These are phyloP conservation scores for Saccharomyces hybrid DNA, from an alignment of 1,139 yeast genomes.

Conservation along the genomic window DNA sequence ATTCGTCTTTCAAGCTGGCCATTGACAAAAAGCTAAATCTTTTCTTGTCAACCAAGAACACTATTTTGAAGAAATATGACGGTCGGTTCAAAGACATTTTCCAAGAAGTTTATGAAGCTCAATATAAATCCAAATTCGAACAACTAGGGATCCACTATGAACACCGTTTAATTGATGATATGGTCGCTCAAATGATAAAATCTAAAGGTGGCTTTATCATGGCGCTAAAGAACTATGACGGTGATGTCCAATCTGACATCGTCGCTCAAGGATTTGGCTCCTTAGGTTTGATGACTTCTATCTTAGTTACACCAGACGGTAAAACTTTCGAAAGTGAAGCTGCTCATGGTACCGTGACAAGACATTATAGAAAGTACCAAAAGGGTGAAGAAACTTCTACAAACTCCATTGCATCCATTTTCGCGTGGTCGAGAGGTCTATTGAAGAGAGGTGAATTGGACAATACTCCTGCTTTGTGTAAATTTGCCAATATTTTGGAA, in stretches of 20 bases:
- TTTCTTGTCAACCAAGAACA: conserved; percentile 69
- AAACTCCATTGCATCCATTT: conserved; percentile 76
- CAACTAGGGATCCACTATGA: conserved; percentile 67
- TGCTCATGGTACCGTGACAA: conserved; percentile 82
- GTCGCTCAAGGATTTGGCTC: conserved; percentile 87
- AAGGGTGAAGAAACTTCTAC: conserved; percentile 80
- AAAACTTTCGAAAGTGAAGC: conserved; percentile 79
- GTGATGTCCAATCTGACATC: conserved; percentile 79
- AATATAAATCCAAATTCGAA: conserved; percentile 54
- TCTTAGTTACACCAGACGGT: conserved; percentile 79
- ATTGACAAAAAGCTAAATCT: conserved; percentile 56
- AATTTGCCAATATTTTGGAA: conserved; percentile 61
- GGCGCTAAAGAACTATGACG: conserved; percentile 81
- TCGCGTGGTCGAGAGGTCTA: conserved; percentile 82
- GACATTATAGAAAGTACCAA: conserved; percentile 80
- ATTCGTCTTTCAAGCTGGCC: conserved; percentile 71
- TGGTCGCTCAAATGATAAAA: conserved; percentile 85
- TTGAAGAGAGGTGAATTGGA: conserved; percentile 76
- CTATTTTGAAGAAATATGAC: conserved; percentile 73
- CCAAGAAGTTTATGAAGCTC: conserved; percentile 53
- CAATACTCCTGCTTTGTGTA: conserved; percentile 59
- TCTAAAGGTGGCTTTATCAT: conserved; percentile 77
- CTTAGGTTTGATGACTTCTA: conserved; percentile 77
- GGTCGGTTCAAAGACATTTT: conserved; percentile 78
- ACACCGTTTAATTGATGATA: conserved; percentile 77